Evolutionary conservation across 169 alveolate species (phyloP), one percentile per base, ranked within the genome.

Genomic region (Prorocentrum cordatum): DNA sequence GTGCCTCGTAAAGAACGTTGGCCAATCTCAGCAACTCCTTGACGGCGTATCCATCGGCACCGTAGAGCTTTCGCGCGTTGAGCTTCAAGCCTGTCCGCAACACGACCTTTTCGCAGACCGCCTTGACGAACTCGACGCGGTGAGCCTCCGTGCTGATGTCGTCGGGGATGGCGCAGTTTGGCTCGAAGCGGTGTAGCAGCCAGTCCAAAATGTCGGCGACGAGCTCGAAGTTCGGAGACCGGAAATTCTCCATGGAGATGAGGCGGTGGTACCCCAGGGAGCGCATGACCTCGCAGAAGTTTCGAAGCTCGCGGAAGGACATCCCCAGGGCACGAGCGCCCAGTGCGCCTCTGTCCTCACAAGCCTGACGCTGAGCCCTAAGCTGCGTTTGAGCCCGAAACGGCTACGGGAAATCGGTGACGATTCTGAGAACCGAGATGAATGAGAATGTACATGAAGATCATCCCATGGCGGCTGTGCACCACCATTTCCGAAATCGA

Each of bases 251-350:
- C 93, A 96, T 93, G 24, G 97, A 95, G n/a, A 96, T 94, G 33
- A 93, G 92, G 59, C 98, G 94, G 16, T 94, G 95, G 92, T 94
- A 96, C 16, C 97, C 97, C 61, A 96, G 92, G 10, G 95, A 83
- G 35, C 98, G 94, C 97, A 96, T 95, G 68, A 94, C 93, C 93
- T 96, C 98, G 85, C 97, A 94, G 93, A 96, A 96, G 93, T 95
- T 95, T 39, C 97, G 94, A 2, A 96, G 93, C 90, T 96, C 98
- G 47, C 98, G 91, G 85, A 84, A 96, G 64, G 97, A 94, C 98
- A 96, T 96, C 91, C 66, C n/a, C n/a, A n/a, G n/a, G n/a, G n/a
- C n/a, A n/a, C n/a, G n/a, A n/a, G n/a, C n/a, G n/a, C n/a, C n/a
- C n/a, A n/a, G n/a, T n/a, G n/a, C n/a, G n/a, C n/a, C n/a, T n/a